Evolutionary conservation across 169 alveolate genomes (phyloP).

Genomic region (Plasmodium adleri): DNA sequence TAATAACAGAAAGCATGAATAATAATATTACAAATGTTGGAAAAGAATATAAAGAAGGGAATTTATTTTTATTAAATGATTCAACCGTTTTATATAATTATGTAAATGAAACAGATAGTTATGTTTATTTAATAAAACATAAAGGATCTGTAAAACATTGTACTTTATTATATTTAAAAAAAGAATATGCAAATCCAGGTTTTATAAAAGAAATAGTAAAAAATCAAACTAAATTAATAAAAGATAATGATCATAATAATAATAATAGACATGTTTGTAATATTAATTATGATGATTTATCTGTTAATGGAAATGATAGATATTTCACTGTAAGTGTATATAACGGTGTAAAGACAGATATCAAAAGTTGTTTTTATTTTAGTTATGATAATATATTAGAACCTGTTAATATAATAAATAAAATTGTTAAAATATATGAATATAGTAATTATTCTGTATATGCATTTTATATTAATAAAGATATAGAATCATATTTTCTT

Average conservation of each 20-base stretch:
- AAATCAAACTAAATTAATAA: no score
- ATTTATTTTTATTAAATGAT: conserved; percentile 21
- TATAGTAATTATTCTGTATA: conserved; percentile 22
- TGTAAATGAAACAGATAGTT: conserved; percentile 7
- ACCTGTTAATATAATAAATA: conserved; percentile 48
- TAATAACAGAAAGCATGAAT: conserved; percentile 2
- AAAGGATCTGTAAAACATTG: conserved; percentile 25
- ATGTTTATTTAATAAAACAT: conserved; percentile 27
- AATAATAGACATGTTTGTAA: conserved; percentile 13
- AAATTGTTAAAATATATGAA: conserved; percentile 17
- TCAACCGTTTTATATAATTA: conserved; percentile 15
- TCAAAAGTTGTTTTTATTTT: conserved; percentile 29
- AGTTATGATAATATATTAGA: conserved; percentile 16
- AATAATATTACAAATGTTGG: background rate
- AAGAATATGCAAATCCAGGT: conserved; percentile 46
- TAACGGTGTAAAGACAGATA: conserved; percentile 28
- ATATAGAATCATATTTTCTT: conserved; percentile 21
- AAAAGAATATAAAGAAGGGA: conserved; percentile 13
- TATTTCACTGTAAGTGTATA: conserved; percentile 24
- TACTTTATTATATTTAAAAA: conserved; percentile 42
- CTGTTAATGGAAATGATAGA: conserved; percentile 30
- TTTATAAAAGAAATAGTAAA: background rate
- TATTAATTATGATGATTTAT: conserved; percentile 38
- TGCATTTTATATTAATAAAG: conserved; percentile 25
- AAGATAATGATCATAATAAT: background rate